Percentiles rank a stretch among this genome's conserved stretches.
Evolutionary conservation across 2,329 filamentous ascomycete genomes (phyloP).

Genomic region (Exophiala sp.): DNA sequence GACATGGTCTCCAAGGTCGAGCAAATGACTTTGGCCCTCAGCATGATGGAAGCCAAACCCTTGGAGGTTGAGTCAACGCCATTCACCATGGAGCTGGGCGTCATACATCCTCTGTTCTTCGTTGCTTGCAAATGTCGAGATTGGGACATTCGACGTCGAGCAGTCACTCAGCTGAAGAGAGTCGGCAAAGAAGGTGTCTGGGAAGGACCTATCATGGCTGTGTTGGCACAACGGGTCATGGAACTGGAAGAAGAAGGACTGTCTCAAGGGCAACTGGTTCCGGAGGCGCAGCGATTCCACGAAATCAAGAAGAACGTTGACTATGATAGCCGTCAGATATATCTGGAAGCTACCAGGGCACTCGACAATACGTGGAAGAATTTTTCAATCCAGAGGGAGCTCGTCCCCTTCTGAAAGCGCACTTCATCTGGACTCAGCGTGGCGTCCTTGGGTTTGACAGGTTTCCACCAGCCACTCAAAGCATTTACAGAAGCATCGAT

Average conservation of each 20-base stretch:
- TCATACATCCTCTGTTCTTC: slow-evolving; percentile 34
- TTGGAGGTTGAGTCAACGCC: slow-evolving; percentile 24
- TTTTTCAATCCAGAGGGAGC: slow-evolving; percentile 24
- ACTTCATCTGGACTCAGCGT: slow-evolving; percentile 3
- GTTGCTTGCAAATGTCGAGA: slow-evolving; percentile 34
- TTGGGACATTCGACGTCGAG: slow-evolving; percentile 28
- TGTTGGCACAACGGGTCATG: slow-evolving; percentile 30
- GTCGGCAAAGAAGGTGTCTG: slow-evolving; percentile 37
- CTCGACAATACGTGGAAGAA: slow-evolving; percentile 24
- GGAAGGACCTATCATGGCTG: slow-evolving; percentile 35
- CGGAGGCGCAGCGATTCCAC: slow-evolving; percentile 28
- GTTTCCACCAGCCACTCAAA: not conserved
- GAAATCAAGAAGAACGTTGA: slow-evolving; percentile 30
- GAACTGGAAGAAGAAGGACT: slow-evolving; percentile 29
- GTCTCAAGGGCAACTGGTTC: slow-evolving; percentile 17
- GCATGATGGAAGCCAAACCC: slow-evolving; percentile 19
- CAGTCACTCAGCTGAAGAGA: slow-evolving; percentile 31
- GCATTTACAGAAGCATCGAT: too few species aligned
- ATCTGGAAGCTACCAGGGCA: slow-evolving; percentile 24
- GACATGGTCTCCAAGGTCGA: slow-evolving; percentile 29
- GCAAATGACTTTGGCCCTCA: slow-evolving; percentile 22
- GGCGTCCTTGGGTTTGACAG: slow-evolving; percentile 3
- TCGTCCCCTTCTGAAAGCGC: slow-evolving; percentile 22
- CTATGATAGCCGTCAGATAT: slow-evolving; percentile 26
- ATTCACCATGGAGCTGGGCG: slow-evolving; percentile 33